These are phyloP conservation scores for Sporothrix variecibatus DNA, from an alignment of 2,329 filamentous ascomycete genomes.

Conservation along the genomic window DNA sequence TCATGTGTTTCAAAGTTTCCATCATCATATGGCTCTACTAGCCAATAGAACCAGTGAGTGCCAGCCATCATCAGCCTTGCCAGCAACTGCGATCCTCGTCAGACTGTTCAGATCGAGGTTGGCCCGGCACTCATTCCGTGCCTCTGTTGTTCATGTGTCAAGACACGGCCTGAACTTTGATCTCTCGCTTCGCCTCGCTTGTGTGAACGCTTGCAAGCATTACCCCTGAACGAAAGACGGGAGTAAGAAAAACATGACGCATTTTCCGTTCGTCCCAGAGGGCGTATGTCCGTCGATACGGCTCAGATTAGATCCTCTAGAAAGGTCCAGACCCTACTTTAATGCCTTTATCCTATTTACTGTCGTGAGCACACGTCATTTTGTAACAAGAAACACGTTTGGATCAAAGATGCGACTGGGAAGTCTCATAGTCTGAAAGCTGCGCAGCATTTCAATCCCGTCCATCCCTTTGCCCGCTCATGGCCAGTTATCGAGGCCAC, in stretches of 20 bases:
- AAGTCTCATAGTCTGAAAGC: no score
- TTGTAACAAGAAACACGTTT: not conserved
- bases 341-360: no score
- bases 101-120: no score
- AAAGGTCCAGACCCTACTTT: not conserved
- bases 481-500: not conserved
- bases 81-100: no score
- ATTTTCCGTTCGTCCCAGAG: not conserved
- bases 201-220: not conserved
- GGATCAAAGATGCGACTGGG: not conserved
- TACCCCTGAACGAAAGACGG: not conserved
- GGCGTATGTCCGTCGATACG: not conserved
- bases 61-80: no score
- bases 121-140: no score
- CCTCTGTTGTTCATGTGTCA: no score
- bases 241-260: not conserved
- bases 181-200: constrained; percentile 16
- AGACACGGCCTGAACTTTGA: not conserved
- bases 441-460: not conserved
- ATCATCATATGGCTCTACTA: no score
- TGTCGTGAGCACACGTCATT: not conserved
- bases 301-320: not conserved
- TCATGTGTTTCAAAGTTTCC: no score
- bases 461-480: not conserved
- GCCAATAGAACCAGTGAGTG: no score